Evolutionary conservation across 1,284 basidiomycete species (phyloP).

Genomic region (Boletus semigastroideus): DNA sequence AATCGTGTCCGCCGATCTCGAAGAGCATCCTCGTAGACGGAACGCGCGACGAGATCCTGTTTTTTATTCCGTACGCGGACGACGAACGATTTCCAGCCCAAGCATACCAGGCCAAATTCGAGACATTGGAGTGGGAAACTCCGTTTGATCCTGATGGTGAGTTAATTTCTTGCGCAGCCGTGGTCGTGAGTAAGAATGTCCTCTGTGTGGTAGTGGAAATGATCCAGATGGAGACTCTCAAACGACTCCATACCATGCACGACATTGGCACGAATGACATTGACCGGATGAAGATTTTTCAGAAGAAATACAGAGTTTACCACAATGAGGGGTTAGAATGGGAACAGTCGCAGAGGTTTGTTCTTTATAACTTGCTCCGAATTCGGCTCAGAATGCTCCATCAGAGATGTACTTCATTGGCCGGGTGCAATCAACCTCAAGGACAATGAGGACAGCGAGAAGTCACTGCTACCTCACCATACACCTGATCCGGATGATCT

Average conservation of each 20-base stretch:
- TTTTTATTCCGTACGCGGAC: slow-evolving; percentile 57
- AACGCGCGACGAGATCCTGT: slow-evolving; percentile 38
- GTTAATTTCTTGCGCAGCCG: slow-evolving; percentile 13
- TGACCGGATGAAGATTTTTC: slow-evolving; percentile 36
- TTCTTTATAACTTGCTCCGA: background rate
- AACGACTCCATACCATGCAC: slow-evolving; percentile 36
- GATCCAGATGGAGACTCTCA: slow-evolving; percentile 46
- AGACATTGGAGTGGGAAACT: slow-evolving; percentile 47
- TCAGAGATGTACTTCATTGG: slow-evolving; percentile 32
- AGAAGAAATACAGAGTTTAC: slow-evolving; percentile 10
- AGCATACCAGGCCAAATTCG: slow-evolving; percentile 39
- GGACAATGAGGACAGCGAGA: background rate
- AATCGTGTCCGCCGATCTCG: slow-evolving; percentile 47
- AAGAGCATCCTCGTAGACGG: slow-evolving; percentile 44
- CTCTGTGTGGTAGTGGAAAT: slow-evolving; percentile 39
- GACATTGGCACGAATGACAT: slow-evolving; percentile 31
- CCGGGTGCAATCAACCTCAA: slow-evolving; percentile 15
- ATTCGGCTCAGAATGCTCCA: background rate
- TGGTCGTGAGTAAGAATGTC: background rate
- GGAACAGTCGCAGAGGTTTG: slow-evolving; percentile 38
- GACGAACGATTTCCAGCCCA: slow-evolving; percentile 44
- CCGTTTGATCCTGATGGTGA: slow-evolving; percentile 50
- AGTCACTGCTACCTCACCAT: slow-evolving; percentile 7
- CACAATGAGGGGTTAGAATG: slow-evolving; percentile 33
- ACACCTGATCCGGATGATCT: slow-evolving; percentile 29